Conservation (phyloP, 495 filamentous ascomycete species). For the Astrocystis sublimbata region DNA sequence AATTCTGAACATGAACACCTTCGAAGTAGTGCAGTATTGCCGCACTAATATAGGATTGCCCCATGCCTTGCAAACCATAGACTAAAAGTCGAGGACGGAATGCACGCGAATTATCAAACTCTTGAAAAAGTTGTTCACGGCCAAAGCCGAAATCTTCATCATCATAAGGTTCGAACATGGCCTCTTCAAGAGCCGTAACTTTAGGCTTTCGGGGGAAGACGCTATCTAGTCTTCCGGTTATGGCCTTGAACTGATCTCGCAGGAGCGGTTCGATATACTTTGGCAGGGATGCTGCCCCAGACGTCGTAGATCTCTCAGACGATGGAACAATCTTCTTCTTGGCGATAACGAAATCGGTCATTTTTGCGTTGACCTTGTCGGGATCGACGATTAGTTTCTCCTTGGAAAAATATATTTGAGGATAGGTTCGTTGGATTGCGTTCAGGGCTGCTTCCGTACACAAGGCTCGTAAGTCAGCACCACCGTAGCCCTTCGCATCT, state of each 20-base stretch:
- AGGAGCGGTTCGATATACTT: conserved; percentile 79
- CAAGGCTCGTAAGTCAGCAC: conserved; percentile 89
- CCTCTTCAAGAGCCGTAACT: conserved; percentile 87
- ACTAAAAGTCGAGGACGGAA: conserved; percentile 87
- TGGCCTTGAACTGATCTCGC: conserved; percentile 64
- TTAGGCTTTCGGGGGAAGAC: conserved; percentile 82
- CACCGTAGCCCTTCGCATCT: conserved; percentile 92
- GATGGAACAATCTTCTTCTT: conserved; percentile 95
- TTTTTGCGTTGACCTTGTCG: conserved; percentile 74
- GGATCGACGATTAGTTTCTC: conserved; percentile 90
- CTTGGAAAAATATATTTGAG: conserved; percentile 90
- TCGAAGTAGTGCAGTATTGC: conserved; percentile 89
- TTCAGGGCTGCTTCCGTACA: conserved; percentile 99
- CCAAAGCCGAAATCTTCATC: conserved; percentile 75
- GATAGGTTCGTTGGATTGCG: conserved; percentile 91
- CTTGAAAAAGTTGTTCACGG: conserved; percentile 80
- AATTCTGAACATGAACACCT: conserved; percentile 90
- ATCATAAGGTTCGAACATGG: conserved; percentile 84
- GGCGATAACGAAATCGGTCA: conserved; percentile 95
- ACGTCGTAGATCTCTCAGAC: conserved; percentile 82
- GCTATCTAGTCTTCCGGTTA: conserved; percentile 67
- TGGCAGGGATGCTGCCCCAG: conserved; percentile 75
- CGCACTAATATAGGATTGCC: conserved; percentile 86
- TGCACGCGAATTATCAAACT: conserved; percentile 85
- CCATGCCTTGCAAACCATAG: conserved; percentile 80